phyloP scores from a whole-genome alignment of 768 basidiomycete species.

The Xerocomellus dryophilus region DNA sequence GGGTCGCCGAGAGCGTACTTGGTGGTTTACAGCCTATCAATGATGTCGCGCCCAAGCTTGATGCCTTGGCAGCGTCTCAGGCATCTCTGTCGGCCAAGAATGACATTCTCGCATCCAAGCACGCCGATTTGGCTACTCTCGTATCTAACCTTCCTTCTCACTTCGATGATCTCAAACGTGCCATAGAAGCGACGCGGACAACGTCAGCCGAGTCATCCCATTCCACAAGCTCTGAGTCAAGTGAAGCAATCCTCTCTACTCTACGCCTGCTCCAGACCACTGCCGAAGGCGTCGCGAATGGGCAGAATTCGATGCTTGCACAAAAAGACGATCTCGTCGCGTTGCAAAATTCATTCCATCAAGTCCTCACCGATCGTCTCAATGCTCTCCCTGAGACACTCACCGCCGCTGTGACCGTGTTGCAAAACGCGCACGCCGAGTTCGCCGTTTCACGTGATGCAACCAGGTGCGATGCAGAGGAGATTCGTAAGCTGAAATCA shows the following conservation, averaged over 20 bases:
- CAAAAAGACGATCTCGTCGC: constrained; percentile 49
- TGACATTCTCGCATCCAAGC: constrained; percentile 37
- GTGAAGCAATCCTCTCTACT: constrained; percentile 31
- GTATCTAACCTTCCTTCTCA: constrained; percentile 49
- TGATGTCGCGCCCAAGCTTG: constrained; percentile 40
- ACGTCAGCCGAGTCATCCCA: constrained; percentile 18
- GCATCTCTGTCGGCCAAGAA: constrained; percentile 39
- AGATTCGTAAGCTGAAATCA: constrained; percentile 52
- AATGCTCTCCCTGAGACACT: constrained; percentile 58
- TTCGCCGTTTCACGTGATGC: constrained; percentile 55
- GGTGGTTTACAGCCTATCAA: constrained; percentile 42
- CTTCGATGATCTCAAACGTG: constrained; percentile 43
- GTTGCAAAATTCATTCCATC: constrained; percentile 52
- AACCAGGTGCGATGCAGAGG: constrained; percentile 63
- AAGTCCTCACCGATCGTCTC: constrained; percentile 53
- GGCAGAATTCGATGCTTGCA: constrained; percentile 47
- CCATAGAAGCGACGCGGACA: constrained; percentile 35
- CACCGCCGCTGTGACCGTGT: constrained; percentile 45
- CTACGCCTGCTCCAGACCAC: constrained; percentile 46
- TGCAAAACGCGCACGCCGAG: constrained; percentile 63
- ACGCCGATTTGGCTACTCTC: constrained; percentile 39
- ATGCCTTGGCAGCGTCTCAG: constrained; percentile 42
- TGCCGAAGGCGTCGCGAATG: constrained; percentile 48
- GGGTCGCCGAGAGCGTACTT: constrained; percentile 53
- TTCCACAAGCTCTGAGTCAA: constrained; percentile 12